Conservation (phyloP, 1,284 basidiomycete genomes). For the Ceratobasidium sp. region DNA sequence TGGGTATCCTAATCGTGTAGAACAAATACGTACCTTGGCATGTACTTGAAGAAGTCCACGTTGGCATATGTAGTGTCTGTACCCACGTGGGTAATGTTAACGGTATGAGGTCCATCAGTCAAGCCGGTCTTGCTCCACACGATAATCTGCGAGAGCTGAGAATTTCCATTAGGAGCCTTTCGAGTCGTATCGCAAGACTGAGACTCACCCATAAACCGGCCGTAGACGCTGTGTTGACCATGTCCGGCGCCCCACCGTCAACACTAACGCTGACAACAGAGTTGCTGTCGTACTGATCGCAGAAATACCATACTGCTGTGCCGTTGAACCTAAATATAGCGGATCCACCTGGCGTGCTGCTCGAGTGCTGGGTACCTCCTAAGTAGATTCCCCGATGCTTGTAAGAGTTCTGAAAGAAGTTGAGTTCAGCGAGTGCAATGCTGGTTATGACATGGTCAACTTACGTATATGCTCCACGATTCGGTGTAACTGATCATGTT, state of each 20-base stretch:
- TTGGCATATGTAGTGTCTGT: not conserved
- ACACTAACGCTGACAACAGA: not conserved
- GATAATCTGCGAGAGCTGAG: conserved; percentile 10
- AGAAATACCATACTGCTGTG: conserved; percentile 32
- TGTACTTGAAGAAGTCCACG: conserved; percentile 28
- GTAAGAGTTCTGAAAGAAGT: too few relatives aligned
- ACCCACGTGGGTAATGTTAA: conserved; percentile 12
- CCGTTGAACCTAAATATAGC: conserved; percentile 16
- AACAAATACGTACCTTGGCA: not conserved
- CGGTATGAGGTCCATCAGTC: not conserved
- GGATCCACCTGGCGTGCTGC: not conserved
- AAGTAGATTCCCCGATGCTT: not conserved
- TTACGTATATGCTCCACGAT: not conserved
- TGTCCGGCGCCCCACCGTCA: conserved; percentile 9
- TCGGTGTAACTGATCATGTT: not conserved
- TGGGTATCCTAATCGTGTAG: too few relatives aligned
- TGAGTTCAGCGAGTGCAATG: too few relatives aligned
- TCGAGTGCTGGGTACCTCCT: not conserved
- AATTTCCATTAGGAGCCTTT: too few relatives aligned
- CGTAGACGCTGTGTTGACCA: not conserved
- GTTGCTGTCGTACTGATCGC: not conserved
- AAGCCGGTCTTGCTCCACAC: conserved; percentile 12
- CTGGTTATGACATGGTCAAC: not conserved
- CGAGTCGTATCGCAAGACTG: not conserved
- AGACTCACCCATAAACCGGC: conserved; percentile 1